Percentiles rank a stretch among this genome's conserved stretches.
Conservation (phyloP, 2,329 filamentous ascomycete genomes). For the Didymella exigua region DNA sequence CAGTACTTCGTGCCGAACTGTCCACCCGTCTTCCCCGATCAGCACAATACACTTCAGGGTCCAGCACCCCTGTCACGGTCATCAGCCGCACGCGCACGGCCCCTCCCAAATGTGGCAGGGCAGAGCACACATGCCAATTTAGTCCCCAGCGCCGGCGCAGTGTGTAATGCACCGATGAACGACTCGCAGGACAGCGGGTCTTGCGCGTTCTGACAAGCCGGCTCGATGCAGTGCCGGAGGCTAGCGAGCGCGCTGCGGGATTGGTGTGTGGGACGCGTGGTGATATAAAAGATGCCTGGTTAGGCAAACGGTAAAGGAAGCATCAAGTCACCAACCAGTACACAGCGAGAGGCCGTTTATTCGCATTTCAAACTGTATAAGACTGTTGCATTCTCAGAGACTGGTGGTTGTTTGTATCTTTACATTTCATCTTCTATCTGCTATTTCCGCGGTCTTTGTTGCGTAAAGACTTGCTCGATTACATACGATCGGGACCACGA, state of each 20-base stretch:
- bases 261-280: constrained; percentile 14
- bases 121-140: constrained; percentile 14
- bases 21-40: constrained; percentile 8
- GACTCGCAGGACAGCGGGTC: constrained; percentile 7
- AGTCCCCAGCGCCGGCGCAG: constrained; percentile 10
- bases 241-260: constrained; percentile 12
- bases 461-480: too few species aligned
- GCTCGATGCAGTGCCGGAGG: constrained; percentile 8
- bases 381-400: constrained; percentile 4
- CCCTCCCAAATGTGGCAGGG: constrained; percentile 1
- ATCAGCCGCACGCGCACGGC: constrained; percentile 17
- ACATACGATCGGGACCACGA: neutral
- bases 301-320: constrained; percentile 8
- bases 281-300: constrained; percentile 19
- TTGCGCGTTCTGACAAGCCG: constrained; percentile 16
- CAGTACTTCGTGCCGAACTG: neutral
- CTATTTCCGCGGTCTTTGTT: neutral
- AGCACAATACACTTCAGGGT: constrained; percentile 6
- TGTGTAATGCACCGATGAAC: constrained; percentile 17
- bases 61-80: constrained; percentile 1
- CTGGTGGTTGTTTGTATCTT: neutral
- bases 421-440: constrained; percentile 1
- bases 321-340: constrained; percentile 17
- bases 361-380: constrained; percentile 7
- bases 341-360: constrained; percentile 11